These are phyloP conservation scores for Akebia trifoliata DNA, from an alignment of 164 flowering plant species.

Conservation along the genomic window DNA sequence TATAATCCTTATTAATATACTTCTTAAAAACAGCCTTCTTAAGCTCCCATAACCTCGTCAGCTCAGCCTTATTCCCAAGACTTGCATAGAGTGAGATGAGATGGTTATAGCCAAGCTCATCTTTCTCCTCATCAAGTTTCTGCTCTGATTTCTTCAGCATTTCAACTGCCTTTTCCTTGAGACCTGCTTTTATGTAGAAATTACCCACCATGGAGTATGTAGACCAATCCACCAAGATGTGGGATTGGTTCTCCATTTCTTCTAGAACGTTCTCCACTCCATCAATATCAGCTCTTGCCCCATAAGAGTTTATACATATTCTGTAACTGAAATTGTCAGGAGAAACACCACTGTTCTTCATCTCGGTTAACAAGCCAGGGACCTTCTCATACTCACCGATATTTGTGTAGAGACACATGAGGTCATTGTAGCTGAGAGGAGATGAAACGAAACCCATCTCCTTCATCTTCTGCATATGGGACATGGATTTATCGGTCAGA, in stretches of 20 bases:
- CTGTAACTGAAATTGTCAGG: slow-evolving; percentile 78
- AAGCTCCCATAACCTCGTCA: slow-evolving; percentile 54
- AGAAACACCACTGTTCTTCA: slow-evolving; percentile 42
- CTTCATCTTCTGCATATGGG: slow-evolving; percentile 61
- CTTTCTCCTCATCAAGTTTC: slow-evolving; percentile 36
- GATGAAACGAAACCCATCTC: slow-evolving; percentile 51
- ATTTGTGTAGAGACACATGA: slow-evolving; percentile 61
- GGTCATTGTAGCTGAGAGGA: slow-evolving; percentile 49
- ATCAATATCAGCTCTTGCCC: slow-evolving; percentile 44
- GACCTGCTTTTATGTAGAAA: slow-evolving; percentile 47
- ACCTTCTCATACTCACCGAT: slow-evolving; percentile 50
- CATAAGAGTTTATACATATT: slow-evolving; percentile 63
- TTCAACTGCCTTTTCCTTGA: slow-evolving; percentile 35
- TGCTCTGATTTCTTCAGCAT: slow-evolving; percentile 52
- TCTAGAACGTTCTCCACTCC: slow-evolving; percentile 47
- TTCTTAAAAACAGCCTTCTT: slow-evolving; percentile 41
- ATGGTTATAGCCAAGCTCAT: slow-evolving; percentile 45
- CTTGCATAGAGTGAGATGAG: slow-evolving; percentile 63
- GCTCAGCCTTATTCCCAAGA: slow-evolving; percentile 43
- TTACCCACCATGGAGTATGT: slow-evolving; percentile 61
- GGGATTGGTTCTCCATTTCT: slow-evolving; percentile 55
- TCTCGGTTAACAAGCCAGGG: slow-evolving; percentile 45
- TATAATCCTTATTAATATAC: slow-evolving; percentile 49
- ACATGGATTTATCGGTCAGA: slow-evolving; percentile 41
- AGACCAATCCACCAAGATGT: slow-evolving; percentile 58